Evolutionary conservation across 352 stramenopile species (phyloP), one percentile per base, ranked within the genome.

Genomic region (Phytophthora cryptogea): DNA sequence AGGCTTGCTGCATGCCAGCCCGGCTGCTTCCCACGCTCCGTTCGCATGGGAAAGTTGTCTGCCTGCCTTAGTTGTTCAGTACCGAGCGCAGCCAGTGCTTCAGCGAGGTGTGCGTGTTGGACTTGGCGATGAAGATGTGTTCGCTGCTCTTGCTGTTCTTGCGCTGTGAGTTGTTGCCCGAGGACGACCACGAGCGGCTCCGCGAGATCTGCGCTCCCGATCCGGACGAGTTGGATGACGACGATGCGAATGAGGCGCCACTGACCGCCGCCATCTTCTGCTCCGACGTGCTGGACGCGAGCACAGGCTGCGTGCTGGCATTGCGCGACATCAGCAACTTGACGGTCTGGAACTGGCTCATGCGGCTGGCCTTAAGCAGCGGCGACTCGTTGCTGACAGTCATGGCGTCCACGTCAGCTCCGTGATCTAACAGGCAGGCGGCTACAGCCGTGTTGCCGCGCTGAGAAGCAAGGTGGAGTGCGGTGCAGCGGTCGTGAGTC

Each of bases 311-410:
- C 14, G 62, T 63, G 30, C 48, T 76, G 10, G 81, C 78, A 40
- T 86, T 76, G 31, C 77, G 72, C 23, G 76, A 57, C 41, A 90
- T 42, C 28, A 94, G 64, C 49, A 94, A 49, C 68, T 89, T 89
- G 27, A 92, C 81, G 3, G 84, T 90, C 59, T 88, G 64, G 57
- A 85, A 74, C 53, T 94, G 83, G 49, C 78, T 88, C 82, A 94
- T 91, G 59, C 84, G 85, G 51, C 74, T 90, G 26, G 85, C 85
- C 60, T 94, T 94, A 36, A 92, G 66, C 43, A 92, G 63, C 46
- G 83, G 70, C 23, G 85, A 90, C 68, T 92, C 85, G 49, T 83
- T 80, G 37, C 61, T 66, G 13, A 76, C 58, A 2, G 82, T 94
- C 45, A 78, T 59, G 3, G 79, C 79, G 61, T 91, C 74, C 44